A percentile compares a stretch with the other conserved stretches of the same genome.
These are phyloP conservation scores for Prunus campanulata DNA, from an alignment of 306 rosid species.

Conservation along the genomic window DNA sequence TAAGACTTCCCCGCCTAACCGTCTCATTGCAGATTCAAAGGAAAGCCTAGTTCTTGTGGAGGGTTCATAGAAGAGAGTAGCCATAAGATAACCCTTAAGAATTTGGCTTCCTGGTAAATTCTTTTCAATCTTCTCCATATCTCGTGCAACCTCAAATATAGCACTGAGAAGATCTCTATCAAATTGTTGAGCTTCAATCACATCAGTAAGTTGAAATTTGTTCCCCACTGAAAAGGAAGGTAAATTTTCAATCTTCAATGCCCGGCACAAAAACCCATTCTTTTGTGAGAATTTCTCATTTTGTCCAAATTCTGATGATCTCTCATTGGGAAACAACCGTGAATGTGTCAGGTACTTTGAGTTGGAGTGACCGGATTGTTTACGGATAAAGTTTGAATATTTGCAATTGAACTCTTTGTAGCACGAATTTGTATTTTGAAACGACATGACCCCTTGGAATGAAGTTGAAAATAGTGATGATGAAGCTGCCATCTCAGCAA, in stretches of 20 bases:
- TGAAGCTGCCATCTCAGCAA: conserved; percentile 52
- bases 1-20: conserved; percentile 86
- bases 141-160: conserved; percentile 68
- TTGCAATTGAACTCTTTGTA: conserved; percentile 17
- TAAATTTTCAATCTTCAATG: conserved; percentile 42
- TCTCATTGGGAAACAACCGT: conserved; percentile 21
- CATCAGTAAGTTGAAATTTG: conserved; percentile 68
- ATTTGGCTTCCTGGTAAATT: conserved; percentile 70
- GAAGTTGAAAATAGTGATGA: conserved; percentile 46
- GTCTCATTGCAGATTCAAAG: conserved; percentile 94
- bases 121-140: conserved; percentile 80
- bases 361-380: conserved; percentile 13
- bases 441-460: conserved; percentile 36
- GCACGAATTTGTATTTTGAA: conserved; percentile 29
- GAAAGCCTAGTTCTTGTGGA: conserved; percentile 93
- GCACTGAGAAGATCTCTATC: conserved; percentile 61
- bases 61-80: conserved; percentile 89
- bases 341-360: conserved; percentile 17
- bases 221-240: conserved; percentile 48
- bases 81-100: conserved; percentile 87
- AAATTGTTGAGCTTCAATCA: conserved; percentile 88
- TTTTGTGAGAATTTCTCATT: conserved; percentile 15
- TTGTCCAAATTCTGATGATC: conserved; percentile 26
- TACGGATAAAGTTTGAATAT: conserved; percentile 11
- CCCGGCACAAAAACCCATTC: conserved; percentile 32